These are phyloP conservation scores for Amoebophrya sp. DNA, from an alignment of 169 alveolate species.

Conservation along the genomic window DNA sequence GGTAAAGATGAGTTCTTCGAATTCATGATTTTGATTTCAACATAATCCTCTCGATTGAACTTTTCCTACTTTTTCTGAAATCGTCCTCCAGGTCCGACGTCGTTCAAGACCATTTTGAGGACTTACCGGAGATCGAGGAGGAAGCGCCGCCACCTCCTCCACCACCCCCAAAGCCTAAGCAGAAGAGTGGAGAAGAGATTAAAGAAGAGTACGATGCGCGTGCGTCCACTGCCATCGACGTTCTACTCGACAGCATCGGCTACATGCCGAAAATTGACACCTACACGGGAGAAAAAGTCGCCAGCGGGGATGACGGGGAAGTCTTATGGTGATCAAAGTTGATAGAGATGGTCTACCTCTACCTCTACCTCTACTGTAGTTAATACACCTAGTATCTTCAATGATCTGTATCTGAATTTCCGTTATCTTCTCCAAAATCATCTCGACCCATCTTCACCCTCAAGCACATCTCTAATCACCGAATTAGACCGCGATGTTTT, in stretches of 20 bases:
- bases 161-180: not conserved
- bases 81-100: not conserved
- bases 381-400: too few species aligned
- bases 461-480: too few species aligned
- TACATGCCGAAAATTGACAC: not conserved
- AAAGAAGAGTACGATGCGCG: not conserved
- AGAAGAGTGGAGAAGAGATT: not conserved
- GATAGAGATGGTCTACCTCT: too few species aligned
- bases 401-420: too few species aligned
- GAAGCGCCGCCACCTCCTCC: not conserved
- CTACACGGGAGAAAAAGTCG: not conserved
- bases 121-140: not conserved
- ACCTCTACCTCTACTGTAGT: too few species aligned
- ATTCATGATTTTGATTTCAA: too few species aligned
- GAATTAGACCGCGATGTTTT: too few species aligned
- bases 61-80: not conserved
- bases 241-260: not conserved
- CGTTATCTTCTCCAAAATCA: too few species aligned
- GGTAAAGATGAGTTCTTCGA: too few species aligned
- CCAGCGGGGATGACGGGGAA: not conserved
- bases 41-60: not conserved
- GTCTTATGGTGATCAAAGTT: too few species aligned
- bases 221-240: not conserved
- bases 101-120: constrained; percentile 6
- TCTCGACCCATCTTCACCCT: too few species aligned